Percentiles rank a stretch among this genome's conserved stretches.
phyloP scores from a whole-genome alignment of 345 rosid genomes.

The Salix dunnii region DNA sequence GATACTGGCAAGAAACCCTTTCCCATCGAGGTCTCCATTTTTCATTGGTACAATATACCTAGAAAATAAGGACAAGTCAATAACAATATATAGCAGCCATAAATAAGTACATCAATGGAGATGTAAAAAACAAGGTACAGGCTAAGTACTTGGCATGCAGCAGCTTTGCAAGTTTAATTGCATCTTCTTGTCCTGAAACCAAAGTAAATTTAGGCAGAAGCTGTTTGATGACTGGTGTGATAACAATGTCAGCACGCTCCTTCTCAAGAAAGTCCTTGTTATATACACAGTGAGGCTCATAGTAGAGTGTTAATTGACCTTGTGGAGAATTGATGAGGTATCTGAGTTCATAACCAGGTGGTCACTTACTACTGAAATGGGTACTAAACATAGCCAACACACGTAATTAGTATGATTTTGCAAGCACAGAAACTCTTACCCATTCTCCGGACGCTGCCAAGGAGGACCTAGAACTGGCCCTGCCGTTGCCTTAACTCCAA shows the following conservation, averaged over 20 bases:
- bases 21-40: slow-evolving; percentile 84
- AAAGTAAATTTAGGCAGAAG: slow-evolving; percentile 83
- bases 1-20: slow-evolving; percentile 63
- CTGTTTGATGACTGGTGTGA: slow-evolving; percentile 88
- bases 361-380: not conserved
- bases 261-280: slow-evolving; percentile 50
- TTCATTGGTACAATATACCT: slow-evolving; percentile 84
- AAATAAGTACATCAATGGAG: slow-evolving; percentile 7
- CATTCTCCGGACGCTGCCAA: slow-evolving; percentile 97
- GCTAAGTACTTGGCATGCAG: slow-evolving; percentile 62
- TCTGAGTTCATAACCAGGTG: slow-evolving; percentile 29
- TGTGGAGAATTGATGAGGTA: slow-evolving; percentile 56
- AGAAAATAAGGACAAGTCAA: slow-evolving; percentile 8
- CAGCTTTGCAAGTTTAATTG: slow-evolving; percentile 74
- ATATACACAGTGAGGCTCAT: slow-evolving; percentile 86
- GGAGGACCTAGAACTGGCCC: slow-evolving; percentile 97
- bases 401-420: not conserved
- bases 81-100: not conserved
- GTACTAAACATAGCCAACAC: not conserved
- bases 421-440: slow-evolving; percentile 34
- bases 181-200: slow-evolving; percentile 96
- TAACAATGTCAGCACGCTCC: slow-evolving; percentile 72
- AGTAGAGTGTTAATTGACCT: slow-evolving; percentile 66
- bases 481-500: slow-evolving; percentile 67
- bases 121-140: not conserved